Base-by-base conservation (phyloP, 805 yeast genomes). In the Metschnikowia aberdeeniae region DNA sequence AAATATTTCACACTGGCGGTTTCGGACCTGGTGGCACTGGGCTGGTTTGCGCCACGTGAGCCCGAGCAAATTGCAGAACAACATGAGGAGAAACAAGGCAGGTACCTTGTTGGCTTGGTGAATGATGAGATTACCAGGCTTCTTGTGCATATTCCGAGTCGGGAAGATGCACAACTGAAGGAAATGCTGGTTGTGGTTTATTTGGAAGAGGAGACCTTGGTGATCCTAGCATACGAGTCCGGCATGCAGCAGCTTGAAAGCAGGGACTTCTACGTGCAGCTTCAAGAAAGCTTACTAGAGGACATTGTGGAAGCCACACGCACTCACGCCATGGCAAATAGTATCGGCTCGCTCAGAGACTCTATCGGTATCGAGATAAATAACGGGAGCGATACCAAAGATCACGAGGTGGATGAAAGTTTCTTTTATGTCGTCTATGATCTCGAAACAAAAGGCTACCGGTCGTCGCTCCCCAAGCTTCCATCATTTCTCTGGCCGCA, bases 341-440 rank as follows among this genome's bases (percentile, higher is more conserved):
- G 71, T 46, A 41, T 62, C 3, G 54, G 59, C 10, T 65, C 73
- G 1, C 50, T 70, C 8, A 51, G 49, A 3, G 56, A 43, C 28
- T 60, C 67, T 2, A 46, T 64, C 3, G 56, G 55, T 22, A 50
- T 53, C 6, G 40, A 55, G 13, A 14, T 56, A 4, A 34, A 14
- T 7, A 46, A 26, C 12, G 27, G 31, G 9, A 30, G 10, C 19
- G 46, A 33, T 22, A 52, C 44, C 8, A 12, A 34, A 8, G 42
- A 20, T 6, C 34, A 26, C 29, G 22, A 38, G n/a, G 27, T 60
- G 5, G 73, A 68, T 40, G 55, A 55, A 26, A 68, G 67, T 24
- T 71, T 71, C 46, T 71, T 70, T 50, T 69, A 60, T 50, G 59
- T 70, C 9, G 58, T 69, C 4, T 64, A 59, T 37, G 72, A 68